Percentiles rank a stretch among this genome's conserved stretches.
Evolutionary conservation across 2,329 filamentous ascomycete genomes (phyloP).

Genomic region (Thermoascus crustaceus): DNA sequence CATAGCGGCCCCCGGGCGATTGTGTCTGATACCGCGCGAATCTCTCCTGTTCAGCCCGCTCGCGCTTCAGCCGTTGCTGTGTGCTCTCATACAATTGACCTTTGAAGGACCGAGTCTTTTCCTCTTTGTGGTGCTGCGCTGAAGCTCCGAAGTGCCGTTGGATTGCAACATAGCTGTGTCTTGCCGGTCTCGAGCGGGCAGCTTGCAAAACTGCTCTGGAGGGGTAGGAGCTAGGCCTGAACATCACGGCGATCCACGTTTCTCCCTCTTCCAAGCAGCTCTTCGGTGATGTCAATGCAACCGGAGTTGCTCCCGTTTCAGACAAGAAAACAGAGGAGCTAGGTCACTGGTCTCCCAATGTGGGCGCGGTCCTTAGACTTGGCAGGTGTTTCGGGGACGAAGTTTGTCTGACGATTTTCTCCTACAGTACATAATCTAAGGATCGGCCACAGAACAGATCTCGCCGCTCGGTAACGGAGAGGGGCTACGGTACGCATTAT

Average conservation of each 20-base stretch:
- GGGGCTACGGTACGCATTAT: no score
- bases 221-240: neutral
- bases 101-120: constrained; percentile 45
- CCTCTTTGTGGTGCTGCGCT: constrained; percentile 13
- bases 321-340: no score
- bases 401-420: no score
- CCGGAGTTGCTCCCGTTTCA: no score
- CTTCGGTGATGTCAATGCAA: no score
- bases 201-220: neutral
- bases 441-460: no score
- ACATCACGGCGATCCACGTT: neutral
- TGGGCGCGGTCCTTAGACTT: no score
- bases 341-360: no score
- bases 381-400: no score
- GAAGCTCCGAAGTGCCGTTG: constrained; percentile 16
- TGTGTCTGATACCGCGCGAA: constrained; percentile 39
- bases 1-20: constrained; percentile 30
- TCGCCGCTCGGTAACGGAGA: no score
- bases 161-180: neutral
- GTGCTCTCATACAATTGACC: constrained; percentile 57
- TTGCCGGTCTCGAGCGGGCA: constrained; percentile 8
- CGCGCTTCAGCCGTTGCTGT: constrained; percentile 48
- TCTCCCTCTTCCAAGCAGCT: no score
- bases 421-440: no score
- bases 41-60: constrained; percentile 48